A percentile compares a stretch with the other conserved stretches of the same genome.
These are phyloP conservation scores for Fomitopsis schrenkii DNA, from an alignment of 1,284 basidiomycete genomes.

Conservation along the genomic window DNA sequence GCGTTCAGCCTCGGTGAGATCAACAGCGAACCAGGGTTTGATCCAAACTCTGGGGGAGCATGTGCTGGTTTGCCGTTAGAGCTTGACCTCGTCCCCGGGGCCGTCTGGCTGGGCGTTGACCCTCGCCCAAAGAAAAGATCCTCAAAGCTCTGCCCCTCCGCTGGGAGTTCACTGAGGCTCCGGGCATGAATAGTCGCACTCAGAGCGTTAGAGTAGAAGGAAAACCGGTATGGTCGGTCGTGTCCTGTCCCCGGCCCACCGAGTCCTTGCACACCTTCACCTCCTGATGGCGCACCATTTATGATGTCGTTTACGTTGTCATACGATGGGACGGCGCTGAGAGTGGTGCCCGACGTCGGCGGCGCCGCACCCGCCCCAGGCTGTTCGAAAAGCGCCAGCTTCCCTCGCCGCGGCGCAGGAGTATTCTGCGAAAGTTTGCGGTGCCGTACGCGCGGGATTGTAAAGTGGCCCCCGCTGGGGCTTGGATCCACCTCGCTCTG, in stretches of 20 bases:
- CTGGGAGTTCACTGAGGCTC: conserved; percentile 90
- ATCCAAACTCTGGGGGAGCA: not conserved
- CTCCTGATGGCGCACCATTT: conserved; percentile 7
- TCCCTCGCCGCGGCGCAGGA: conserved; percentile 62
- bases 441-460: conserved; percentile 48
- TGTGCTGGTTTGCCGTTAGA: not conserved
- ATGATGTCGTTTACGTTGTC: conserved; percentile 22
- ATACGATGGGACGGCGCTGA: conserved; percentile 32
- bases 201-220: conserved; percentile 95
- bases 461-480: conserved; percentile 15
- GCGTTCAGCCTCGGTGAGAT: conserved; percentile 2
- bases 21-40: not conserved
- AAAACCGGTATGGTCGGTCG: conserved; percentile 94
- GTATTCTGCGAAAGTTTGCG: conserved; percentile 83
- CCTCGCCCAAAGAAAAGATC: conserved; percentile 71
- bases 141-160: conserved; percentile 90
- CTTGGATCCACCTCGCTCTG: conserved; percentile 6
- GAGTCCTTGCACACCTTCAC: conserved; percentile 2
- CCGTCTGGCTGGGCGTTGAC: not conserved
- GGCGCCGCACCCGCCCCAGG: conserved; percentile 37
- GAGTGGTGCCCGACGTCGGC: conserved; percentile 30
- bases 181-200: conserved; percentile 94
- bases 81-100: not conserved
- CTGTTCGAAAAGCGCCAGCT: conserved; percentile 88
- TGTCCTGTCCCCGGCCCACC: conserved; percentile 44